Percentiles rank a stretch among this genome's conserved stretches.
phyloP scores from a whole-genome alignment of 495 filamentous ascomycete genomes.

The Aspergillus ellipticus region DNA sequence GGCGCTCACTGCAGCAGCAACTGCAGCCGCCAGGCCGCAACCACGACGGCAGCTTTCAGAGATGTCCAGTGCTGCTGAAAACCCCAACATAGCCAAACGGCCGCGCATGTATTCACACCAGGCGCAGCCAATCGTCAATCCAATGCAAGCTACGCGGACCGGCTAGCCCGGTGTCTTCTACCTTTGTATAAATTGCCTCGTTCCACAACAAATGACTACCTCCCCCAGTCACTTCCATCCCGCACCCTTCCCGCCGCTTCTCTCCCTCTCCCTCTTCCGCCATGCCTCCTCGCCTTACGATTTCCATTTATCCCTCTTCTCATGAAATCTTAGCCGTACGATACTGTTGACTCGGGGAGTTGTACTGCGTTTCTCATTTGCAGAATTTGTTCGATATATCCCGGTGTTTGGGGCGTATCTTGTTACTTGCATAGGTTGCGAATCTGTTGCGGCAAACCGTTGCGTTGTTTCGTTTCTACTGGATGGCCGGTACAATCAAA shows the following conservation, averaged over 20 bases:
- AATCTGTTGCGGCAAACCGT: slow-evolving; percentile 20
- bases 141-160: slow-evolving; percentile 38
- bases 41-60: slow-evolving; percentile 66
- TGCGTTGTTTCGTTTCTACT: slow-evolving; percentile 10
- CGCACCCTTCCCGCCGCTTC: neutral
- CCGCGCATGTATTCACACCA: slow-evolving; percentile 60
- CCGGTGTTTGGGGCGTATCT: slow-evolving; percentile 26
- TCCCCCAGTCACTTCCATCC: neutral
- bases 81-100: slow-evolving; percentile 53
- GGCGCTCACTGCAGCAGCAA: slow-evolving; percentile 39
- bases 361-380: neutral
- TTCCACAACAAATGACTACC: neutral
- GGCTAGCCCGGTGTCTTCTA: slow-evolving; percentile 17
- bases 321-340: slow-evolving; percentile 14
- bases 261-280: neutral
- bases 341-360: slow-evolving; percentile 4
- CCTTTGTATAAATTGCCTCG: neutral
- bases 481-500: slow-evolving; percentile 2
- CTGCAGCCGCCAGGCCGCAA: slow-evolving; percentile 35
- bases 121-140: slow-evolving; percentile 40
- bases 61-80: slow-evolving; percentile 55
- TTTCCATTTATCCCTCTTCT: slow-evolving; percentile 2
- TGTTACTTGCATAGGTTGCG: slow-evolving; percentile 20
- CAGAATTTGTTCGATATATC: slow-evolving; percentile 21
- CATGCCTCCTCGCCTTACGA: slow-evolving; percentile 10